Conservation (phyloP, 2,329 filamentous ascomycete species). For the Lomentospora prolificans region DNA sequence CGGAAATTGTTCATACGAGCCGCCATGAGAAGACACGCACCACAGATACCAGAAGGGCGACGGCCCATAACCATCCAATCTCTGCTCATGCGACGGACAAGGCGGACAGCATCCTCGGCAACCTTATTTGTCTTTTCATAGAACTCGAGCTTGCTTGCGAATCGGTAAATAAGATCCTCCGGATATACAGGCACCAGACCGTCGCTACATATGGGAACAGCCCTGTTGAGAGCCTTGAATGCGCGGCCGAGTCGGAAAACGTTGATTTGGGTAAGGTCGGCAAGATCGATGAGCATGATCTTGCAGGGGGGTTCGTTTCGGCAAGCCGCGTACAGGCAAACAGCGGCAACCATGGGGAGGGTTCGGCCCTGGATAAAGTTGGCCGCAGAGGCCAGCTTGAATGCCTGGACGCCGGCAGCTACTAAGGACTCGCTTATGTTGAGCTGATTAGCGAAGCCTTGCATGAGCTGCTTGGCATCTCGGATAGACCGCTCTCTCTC, state of each 20-base stretch:
- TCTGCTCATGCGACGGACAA: conserved; percentile 85
- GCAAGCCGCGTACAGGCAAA: conserved; percentile 83
- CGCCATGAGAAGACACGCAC: conserved; percentile 86
- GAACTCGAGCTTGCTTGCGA: conserved; percentile 87
- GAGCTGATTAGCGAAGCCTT: conserved; percentile 51
- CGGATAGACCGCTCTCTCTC: conserved; percentile 52
- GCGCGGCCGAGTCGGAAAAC: conserved; percentile 86
- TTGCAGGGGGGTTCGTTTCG: conserved; percentile 69
- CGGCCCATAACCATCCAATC: conserved; percentile 97
- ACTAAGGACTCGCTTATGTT: conserved; percentile 51
- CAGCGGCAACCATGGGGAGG: conserved; percentile 76
- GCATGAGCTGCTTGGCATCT: conserved; percentile 48
- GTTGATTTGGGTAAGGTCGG: conserved; percentile 73
- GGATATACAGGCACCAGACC: conserved; percentile 63
- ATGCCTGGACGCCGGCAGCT: conserved; percentile 60
- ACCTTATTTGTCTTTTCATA: conserved; percentile 72
- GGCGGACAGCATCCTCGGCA: conserved; percentile 75
- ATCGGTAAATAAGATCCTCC: conserved; percentile 84
- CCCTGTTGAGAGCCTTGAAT: conserved; percentile 73
- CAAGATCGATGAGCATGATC: conserved; percentile 90
- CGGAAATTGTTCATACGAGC: conserved; percentile 98
- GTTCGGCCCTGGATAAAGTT: conserved; percentile 82
- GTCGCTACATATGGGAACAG: conserved; percentile 59
- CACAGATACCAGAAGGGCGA: conserved; percentile 86
- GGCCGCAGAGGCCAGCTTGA: conserved; percentile 62